phyloP scores from a whole-genome alignment of 768 basidiomycete genomes.

The Psilocybe cyanescens region DNA sequence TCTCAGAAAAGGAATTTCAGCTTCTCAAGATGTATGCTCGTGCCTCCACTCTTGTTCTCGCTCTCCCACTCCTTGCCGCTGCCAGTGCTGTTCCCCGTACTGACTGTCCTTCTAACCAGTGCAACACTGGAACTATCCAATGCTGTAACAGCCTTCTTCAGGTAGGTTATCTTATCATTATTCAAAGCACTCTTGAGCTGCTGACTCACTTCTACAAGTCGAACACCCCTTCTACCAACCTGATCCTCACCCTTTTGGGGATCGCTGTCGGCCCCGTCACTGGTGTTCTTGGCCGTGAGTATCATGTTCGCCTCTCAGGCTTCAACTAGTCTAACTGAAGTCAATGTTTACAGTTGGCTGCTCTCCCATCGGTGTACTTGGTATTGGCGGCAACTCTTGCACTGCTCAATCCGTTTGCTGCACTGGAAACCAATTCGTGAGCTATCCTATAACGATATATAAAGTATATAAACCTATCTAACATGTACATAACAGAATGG shows the following conservation, averaged over 20 bases:
- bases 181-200: slow-evolving; percentile 6
- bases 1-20: slow-evolving; percentile 5
- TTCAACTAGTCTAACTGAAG: background rate
- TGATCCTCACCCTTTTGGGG: slow-evolving; percentile 29
- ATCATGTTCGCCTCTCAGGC: background rate
- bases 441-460: background rate
- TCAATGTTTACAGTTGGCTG: slow-evolving; percentile 24
- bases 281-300: slow-evolving; percentile 22
- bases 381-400: slow-evolving; percentile 26
- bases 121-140: slow-evolving; percentile 31
- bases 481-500: slow-evolving; percentile 21
- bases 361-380: slow-evolving; percentile 33
- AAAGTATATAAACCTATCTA: background rate
- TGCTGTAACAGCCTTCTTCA: slow-evolving; percentile 28
- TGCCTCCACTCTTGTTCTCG: slow-evolving; percentile 20
- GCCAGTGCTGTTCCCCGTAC: slow-evolving; percentile 23
- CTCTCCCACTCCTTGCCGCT: slow-evolving; percentile 26
- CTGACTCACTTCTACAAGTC: too few relatives aligned
- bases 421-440: slow-evolving; percentile 30
- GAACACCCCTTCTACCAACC: background rate
- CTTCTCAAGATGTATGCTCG: slow-evolving; percentile 24
- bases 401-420: slow-evolving; percentile 34
- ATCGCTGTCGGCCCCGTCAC: slow-evolving; percentile 20
- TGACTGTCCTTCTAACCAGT: slow-evolving; percentile 20
- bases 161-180: slow-evolving; percentile 9